Evolutionary conservation across 768 basidiomycete genomes (phyloP), one percentile per base, ranked within the genome.

Genomic region (Leucocoprinus leucothites): DNA sequence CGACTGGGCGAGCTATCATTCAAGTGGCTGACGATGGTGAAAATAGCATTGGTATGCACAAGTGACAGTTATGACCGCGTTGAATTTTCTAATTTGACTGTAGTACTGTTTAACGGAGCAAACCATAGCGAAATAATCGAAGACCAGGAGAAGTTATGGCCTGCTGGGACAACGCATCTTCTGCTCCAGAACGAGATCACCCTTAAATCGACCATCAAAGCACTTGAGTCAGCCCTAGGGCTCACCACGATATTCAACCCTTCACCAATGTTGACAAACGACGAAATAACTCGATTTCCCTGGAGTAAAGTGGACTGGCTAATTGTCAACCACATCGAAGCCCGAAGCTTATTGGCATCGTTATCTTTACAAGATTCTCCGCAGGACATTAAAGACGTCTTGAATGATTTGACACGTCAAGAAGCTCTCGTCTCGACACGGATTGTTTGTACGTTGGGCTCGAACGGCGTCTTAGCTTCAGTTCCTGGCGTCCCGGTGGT

Each of bases 141-240:
- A 31, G 22, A 34, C 9, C 74, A 75, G 18, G 65, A 74, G 48
- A 57, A 64, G 44, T 26, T 48, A 16, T 62, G 65, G 55, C 72
- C 74, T 53, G 65, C 70, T 0, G 60, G 64, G 9, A 68, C 73
- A n/a, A 79, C 78, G 0, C 80, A 84, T 63, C 64, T 85, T 9
- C 72, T 85, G 9, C 65, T 85, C 1, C 84, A 85, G 60, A 85
- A 86, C 61, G 84, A 86, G 61, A 82, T 85, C 18, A 74, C 72
- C 2, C 62, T 73, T 51, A 48, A 59, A 6, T 74, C 75, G 3
- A 82, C 80, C 0, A 64, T 75, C 25, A 66, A 64, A 54, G 72
- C 72, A 5, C 63, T 69, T 35, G 62, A 60, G 47, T 65, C 59
- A 34, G 67, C 68, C 13, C 43, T 46, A 47, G 58, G 14, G 60